Evolutionary conservation across 805 yeast genomes (phyloP).

Genomic region (Zygoascus flipseniorum): DNA sequence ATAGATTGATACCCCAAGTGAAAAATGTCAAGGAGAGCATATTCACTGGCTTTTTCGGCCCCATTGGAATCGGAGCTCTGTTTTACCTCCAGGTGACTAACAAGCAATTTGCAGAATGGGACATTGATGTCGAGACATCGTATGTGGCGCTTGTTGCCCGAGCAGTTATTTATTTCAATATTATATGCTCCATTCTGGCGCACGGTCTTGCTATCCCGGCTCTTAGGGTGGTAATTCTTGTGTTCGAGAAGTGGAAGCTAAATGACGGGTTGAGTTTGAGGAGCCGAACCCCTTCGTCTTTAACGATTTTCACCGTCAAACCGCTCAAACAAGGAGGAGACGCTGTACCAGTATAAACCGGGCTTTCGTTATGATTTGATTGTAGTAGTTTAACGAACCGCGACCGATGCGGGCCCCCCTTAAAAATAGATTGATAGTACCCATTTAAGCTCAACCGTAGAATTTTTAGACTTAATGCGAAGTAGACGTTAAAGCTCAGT

Average conservation of each 20-base stretch:
- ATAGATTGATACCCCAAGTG: constrained; percentile 53
- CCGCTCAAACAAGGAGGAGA: too few relatives aligned
- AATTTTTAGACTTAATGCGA: too few relatives aligned
- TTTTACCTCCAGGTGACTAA: constrained; percentile 43
- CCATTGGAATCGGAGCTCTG: constrained; percentile 66
- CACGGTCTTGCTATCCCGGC: constrained; percentile 44
- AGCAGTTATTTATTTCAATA: constrained; percentile 64
- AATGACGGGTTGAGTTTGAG: not conserved
- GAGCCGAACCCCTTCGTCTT: too few relatives aligned
- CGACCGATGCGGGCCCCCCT: too few relatives aligned
- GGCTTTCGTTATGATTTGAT: too few relatives aligned
- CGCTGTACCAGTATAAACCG: too few relatives aligned
- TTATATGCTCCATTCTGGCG: constrained; percentile 61
- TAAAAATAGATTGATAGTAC: too few relatives aligned
- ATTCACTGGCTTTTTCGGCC: constrained; percentile 70
- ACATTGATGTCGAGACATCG: constrained; percentile 7
- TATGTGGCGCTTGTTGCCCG: constrained; percentile 47
- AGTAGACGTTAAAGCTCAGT: too few relatives aligned
- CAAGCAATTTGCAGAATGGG: constrained; percentile 28
- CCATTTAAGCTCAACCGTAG: too few relatives aligned
- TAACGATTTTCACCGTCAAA: too few relatives aligned
- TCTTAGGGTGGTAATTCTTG: not conserved
- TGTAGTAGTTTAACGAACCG: too few relatives aligned
- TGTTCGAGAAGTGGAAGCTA: not conserved
- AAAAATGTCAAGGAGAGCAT: constrained; percentile 59